Evolutionary conservation across 1,284 basidiomycete genomes (phyloP).

Genomic region (Fistulinella cinereoalba): DNA sequence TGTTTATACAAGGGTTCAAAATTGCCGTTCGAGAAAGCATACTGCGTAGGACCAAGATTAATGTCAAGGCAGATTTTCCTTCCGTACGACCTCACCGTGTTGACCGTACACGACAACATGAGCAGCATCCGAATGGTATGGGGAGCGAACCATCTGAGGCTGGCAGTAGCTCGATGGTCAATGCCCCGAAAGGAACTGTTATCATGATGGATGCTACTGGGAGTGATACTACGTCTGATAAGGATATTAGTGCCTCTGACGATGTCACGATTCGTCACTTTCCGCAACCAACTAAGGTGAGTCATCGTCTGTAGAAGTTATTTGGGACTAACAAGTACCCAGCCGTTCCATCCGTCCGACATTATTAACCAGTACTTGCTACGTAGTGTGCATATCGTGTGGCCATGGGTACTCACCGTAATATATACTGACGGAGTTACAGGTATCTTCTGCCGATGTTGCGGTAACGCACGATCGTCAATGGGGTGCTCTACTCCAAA

Average conservation of each 20-base stretch:
- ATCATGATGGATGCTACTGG: too few relatives aligned
- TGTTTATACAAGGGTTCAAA: background rate
- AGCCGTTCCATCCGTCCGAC: background rate
- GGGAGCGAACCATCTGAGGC: background rate
- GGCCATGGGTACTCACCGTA: too few relatives aligned
- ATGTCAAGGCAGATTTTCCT: background rate
- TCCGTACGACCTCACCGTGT: background rate
- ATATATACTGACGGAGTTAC: too few relatives aligned
- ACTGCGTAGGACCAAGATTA: background rate
- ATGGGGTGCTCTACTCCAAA: too few relatives aligned
- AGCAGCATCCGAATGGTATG: background rate
- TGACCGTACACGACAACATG: background rate
- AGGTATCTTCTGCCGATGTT: too few relatives aligned
- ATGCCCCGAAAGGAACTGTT: too few relatives aligned
- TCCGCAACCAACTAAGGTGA: background rate
- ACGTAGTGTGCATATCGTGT: background rate
- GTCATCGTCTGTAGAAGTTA: background rate
- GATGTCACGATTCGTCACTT: background rate
- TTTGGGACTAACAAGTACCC: background rate
- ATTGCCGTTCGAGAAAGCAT: background rate
- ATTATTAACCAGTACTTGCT: background rate
- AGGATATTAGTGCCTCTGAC: too few relatives aligned
- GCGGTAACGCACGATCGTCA: too few relatives aligned
- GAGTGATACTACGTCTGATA: too few relatives aligned
- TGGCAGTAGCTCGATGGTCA: background rate